Percentiles rank a stretch among this genome's conserved stretches.
These are phyloP conservation scores for Beta corolliflora DNA, from an alignment of 179 eudicot genomes.

Conservation along the genomic window DNA sequence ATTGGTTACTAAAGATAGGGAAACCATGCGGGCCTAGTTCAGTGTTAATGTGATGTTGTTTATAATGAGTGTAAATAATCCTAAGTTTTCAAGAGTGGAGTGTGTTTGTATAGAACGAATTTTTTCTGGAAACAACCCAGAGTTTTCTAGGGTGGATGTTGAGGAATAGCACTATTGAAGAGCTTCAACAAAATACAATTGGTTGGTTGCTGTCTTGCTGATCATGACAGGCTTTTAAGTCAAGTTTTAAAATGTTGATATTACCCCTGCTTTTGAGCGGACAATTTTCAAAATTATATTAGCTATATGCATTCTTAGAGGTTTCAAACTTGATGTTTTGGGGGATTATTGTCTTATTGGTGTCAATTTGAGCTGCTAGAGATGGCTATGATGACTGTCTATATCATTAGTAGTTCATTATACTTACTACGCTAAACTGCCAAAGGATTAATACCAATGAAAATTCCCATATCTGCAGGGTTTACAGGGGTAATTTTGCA, in stretches of 20 bases:
- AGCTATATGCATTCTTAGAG: neutral
- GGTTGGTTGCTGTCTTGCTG: neutral
- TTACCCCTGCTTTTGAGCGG: neutral
- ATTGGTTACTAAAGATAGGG: neutral
- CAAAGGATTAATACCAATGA: too few relatives aligned
- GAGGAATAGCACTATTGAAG: neutral
- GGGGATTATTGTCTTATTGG: neutral
- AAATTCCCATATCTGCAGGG: too few relatives aligned
- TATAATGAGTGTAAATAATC: neutral
- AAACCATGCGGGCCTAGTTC: neutral
- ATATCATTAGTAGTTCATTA: too few relatives aligned
- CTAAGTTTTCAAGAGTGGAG: neutral
- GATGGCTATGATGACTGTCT: too few relatives aligned
- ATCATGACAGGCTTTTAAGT: neutral
- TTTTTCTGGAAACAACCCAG: neutral
- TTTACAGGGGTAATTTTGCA: too few relatives aligned
- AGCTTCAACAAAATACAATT: neutral
- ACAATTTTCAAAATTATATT: neutral
- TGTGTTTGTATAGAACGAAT: too few relatives aligned
- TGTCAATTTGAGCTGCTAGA: neutral
- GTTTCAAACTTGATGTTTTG: neutral
- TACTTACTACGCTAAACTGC: too few relatives aligned
- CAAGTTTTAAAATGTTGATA: neutral
- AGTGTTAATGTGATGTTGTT: neutral
- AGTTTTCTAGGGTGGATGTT: neutral